Evolutionary conservation across 192 early-diverging fungal genomes (phyloP).

Genomic region (Fimicolochytrium jonesii): DNA sequence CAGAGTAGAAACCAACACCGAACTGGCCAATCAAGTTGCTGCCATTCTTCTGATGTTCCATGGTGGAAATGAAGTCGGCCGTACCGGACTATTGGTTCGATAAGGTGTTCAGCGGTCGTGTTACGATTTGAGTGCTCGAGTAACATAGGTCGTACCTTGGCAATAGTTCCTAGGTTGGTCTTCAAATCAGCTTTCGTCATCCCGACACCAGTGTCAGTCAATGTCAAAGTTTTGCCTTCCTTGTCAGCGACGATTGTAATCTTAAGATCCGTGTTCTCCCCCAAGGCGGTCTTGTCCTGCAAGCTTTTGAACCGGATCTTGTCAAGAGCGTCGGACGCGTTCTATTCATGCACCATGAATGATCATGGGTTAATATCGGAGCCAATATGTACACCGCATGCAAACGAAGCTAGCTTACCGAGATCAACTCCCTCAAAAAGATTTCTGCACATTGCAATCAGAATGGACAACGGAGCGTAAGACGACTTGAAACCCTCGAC

Average conservation of each 20-base stretch:
- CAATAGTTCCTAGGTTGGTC: conserved; percentile 94
- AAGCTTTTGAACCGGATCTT: conserved; percentile 80
- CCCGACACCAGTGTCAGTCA: conserved; percentile 91
- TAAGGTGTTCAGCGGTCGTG: too few relatives aligned
- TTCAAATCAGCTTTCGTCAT: conserved; percentile 89
- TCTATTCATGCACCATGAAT: too few relatives aligned
- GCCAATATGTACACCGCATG: too few relatives aligned
- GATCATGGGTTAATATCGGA: background rate
- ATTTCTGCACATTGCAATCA: conserved; percentile 63
- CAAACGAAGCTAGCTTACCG: too few relatives aligned
- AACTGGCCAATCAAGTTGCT: conserved; percentile 92
- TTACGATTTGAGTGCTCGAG: too few relatives aligned
- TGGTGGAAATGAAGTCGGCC: conserved; percentile 74
- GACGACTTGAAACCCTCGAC: background rate
- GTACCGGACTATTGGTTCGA: conserved; percentile 90
- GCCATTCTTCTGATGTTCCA: conserved; percentile 71
- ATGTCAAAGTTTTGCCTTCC: conserved; percentile 69
- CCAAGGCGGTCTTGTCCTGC: conserved; percentile 62
- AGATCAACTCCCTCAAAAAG: conserved; percentile 95
- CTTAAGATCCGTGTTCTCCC: conserved; percentile 65
- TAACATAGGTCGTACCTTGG: conserved; percentile 61
- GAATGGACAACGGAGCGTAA: background rate
- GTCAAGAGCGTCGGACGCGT: conserved; percentile 94
- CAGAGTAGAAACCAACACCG: conserved; percentile 99
- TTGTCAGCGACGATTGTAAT: conserved; percentile 78